Evolutionary conservation across 805 yeast genomes (phyloP).

Genomic region (Kockiozyma suomiensis): DNA sequence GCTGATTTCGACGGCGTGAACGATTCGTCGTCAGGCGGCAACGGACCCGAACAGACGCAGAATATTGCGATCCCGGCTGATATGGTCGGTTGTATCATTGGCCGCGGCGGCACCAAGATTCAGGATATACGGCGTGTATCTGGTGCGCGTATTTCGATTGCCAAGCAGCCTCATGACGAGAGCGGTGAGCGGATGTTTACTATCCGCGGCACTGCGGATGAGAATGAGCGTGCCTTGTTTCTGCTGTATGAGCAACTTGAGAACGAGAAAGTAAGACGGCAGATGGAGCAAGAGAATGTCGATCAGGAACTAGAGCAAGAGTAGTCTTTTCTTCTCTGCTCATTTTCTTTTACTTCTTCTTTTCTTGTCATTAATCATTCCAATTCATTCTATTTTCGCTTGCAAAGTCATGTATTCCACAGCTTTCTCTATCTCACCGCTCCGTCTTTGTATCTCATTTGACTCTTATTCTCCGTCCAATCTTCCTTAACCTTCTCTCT

Average conservation of each 20-base stretch:
- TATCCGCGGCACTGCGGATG: constrained; percentile 60
- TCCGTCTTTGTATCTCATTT: too few species aligned
- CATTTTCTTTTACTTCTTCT: too few species aligned
- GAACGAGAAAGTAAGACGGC: constrained; percentile 53
- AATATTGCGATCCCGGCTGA: constrained; percentile 63
- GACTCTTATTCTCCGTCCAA: background rate
- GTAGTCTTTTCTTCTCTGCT: too few species aligned
- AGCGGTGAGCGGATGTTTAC: constrained; percentile 70
- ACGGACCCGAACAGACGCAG: constrained; percentile 39
- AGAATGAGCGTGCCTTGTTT: constrained; percentile 60
- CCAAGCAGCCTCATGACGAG: constrained; percentile 63
- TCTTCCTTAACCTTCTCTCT: background rate
- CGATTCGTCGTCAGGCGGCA: constrained; percentile 1
- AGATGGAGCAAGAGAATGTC: constrained; percentile 31
- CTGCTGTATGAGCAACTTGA: constrained; percentile 60
- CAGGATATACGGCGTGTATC: constrained; percentile 79
- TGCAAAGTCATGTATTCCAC: background rate
- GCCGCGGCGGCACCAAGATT: constrained; percentile 81
- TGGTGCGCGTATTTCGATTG: constrained; percentile 77
- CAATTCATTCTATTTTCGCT: too few species aligned
- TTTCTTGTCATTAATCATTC: background rate
- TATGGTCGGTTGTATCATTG: constrained; percentile 87
- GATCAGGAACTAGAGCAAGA: constrained; percentile 16
- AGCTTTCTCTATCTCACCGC: background rate
- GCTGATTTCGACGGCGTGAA: constrained; percentile 23